A percentile compares a stretch with the other conserved stretches of the same genome.
phyloP scores from a whole-genome alignment of 169 alveolate genomes.

The Plasmodium vivax region DNA sequence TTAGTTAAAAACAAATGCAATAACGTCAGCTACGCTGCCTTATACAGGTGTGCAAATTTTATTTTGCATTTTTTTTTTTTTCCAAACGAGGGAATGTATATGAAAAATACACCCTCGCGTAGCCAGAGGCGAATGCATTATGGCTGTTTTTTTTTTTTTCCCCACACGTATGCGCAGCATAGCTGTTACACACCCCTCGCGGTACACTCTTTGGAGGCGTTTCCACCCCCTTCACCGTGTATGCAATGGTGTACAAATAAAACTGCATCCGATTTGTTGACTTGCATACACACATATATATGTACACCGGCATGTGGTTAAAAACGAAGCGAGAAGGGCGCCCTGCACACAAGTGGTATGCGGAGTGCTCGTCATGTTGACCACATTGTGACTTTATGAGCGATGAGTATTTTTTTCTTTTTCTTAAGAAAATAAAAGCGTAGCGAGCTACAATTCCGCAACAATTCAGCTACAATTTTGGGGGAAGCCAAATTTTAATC shows the following conservation, averaged over 20 bases:
- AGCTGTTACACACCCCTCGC: not conserved
- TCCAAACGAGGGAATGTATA: not conserved
- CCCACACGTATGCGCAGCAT: not conserved
- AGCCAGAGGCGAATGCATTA: not conserved
- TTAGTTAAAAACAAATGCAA: not conserved
- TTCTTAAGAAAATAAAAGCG: not conserved
- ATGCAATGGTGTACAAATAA: not conserved
- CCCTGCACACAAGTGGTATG: not conserved
- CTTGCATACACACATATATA: not conserved
- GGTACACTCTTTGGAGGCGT: not conserved
- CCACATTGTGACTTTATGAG: not conserved
- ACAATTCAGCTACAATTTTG: not conserved
- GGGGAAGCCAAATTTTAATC: not conserved
- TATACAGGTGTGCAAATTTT: not conserved
- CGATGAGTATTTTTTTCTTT: not conserved
- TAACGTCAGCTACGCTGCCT: not conserved
- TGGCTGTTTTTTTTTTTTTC: not conserved
- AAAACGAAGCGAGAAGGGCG: not conserved
- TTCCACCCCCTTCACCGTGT: not conserved
- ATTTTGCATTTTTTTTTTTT: not conserved
- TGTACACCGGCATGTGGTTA: not conserved
- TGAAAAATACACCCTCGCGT: not conserved
- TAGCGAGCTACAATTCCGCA: too few relatives aligned
- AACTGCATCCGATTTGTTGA: not conserved
- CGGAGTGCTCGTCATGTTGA: not conserved